Base-by-base conservation (phyloP, 495 filamentous ascomycete species). In the Paragyromitra xinjiangensis region DNA sequence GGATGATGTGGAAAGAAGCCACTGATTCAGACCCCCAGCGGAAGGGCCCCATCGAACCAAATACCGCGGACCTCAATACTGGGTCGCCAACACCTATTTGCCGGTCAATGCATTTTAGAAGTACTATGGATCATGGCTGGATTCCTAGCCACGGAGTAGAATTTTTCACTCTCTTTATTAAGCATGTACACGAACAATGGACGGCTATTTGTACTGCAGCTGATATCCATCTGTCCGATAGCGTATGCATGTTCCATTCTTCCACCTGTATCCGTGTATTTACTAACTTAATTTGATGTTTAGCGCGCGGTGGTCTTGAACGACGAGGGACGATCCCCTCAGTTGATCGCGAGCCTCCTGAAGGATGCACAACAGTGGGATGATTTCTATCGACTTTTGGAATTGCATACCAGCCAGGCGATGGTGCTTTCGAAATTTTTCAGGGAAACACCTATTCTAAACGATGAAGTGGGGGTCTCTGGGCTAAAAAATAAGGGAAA, bases 331-430 rank as follows among this genome's bases (percentile, higher is more conserved):
- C 19, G 26, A 16, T 45, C 63, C 6, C 0, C 61, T 8, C 9
- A 16, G 22, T n/a, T 65, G 8, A 45, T 65, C 29, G 63, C 48
- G 48, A 65, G 40, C 19, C 22, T 65, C 1, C 42, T 65, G 7
- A 48, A 65, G 22, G 63, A 65, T 50, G 63, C 63, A 16, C 63
- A 65, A n/a, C 19, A 65, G 42, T 65, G 63, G 63, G 63, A 65
- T 65, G 24, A 48, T 65, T 65, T 65, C 63, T 3, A 26, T 3
- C 40, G 40, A 16, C 40, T 65, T 48, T 48, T 65, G 22, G 11
- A 26, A 6, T 29, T 65, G 11, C 63, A 65, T 65, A 24, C 34
- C 42, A 0, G 22, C 42, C 39, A 65, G 11, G 63, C 63, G 12
- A 48, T 2, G n/a, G 1, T n/a, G 11, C 40, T 45, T 11, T 34